Conservation (phyloP, 2,329 filamentous ascomycete species). For the Xenosphaeropsis pyriputrescens region DNA sequence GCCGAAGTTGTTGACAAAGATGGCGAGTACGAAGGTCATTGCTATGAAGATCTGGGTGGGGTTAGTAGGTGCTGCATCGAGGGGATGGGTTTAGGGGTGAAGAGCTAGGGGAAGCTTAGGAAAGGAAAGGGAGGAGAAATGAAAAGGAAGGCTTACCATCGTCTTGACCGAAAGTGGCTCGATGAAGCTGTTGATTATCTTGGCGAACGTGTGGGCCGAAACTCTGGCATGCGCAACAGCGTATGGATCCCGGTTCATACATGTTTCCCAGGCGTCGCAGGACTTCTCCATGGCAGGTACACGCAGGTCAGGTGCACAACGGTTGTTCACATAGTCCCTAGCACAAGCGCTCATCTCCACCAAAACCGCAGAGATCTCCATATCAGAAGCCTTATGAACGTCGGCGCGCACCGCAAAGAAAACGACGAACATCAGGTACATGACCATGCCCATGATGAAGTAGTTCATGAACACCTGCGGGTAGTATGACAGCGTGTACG, state of each 20-base stretch:
- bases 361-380: constrained; percentile 49
- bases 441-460: constrained; percentile 27
- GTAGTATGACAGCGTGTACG: constrained; percentile 51
- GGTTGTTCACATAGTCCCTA: constrained; percentile 60
- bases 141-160: constrained; percentile 25
- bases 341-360: constrained; percentile 62
- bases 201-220: constrained; percentile 74
- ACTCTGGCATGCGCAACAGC: constrained; percentile 68
- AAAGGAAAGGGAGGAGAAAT: too few relatives aligned
- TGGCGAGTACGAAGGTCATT: constrained; percentile 29
- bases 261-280: constrained; percentile 72
- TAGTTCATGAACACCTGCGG: constrained; percentile 40
- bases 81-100: too few relatives aligned
- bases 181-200: constrained; percentile 88
- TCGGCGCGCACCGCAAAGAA: constrained; percentile 16
- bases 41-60: constrained; percentile 32
- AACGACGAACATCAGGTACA: constrained; percentile 18
- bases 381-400: constrained; percentile 35
- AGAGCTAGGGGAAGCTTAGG: too few relatives aligned
- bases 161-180: constrained; percentile 81
- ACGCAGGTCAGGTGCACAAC: constrained; percentile 50
- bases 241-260: constrained; percentile 73
- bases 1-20: constrained; percentile 34
- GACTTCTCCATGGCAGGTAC: constrained; percentile 58
- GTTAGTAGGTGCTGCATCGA: background rate